A percentile compares a stretch with the other conserved stretches of the same genome.
Evolutionary conservation across 2,329 filamentous ascomycete species (phyloP).

Genomic region (Aspergillus pseudoglaucus): DNA sequence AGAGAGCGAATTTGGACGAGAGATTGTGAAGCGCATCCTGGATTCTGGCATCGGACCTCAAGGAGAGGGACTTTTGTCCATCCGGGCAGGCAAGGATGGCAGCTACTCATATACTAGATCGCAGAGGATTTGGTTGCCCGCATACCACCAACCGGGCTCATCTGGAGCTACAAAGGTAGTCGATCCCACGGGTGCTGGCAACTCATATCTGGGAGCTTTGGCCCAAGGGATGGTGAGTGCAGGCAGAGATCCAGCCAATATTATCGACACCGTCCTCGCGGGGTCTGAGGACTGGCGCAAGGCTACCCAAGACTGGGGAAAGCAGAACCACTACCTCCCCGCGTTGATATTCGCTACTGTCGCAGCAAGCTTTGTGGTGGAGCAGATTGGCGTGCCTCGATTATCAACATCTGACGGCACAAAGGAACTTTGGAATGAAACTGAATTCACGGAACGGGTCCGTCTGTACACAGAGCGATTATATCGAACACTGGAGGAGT

Average conservation of each 20-base stretch:
- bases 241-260: slow-evolving; percentile 23
- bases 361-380: slow-evolving; percentile 86
- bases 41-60: slow-evolving; percentile 31
- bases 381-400: slow-evolving; percentile 78
- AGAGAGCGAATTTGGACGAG: slow-evolving; percentile 19
- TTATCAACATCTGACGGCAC: slow-evolving; percentile 24
- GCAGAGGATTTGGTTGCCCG: slow-evolving; percentile 62
- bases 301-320: slow-evolving; percentile 40
- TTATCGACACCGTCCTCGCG: slow-evolving; percentile 30
- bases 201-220: slow-evolving; percentile 69
- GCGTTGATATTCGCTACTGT: slow-evolving; percentile 73
- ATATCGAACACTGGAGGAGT: slow-evolving; percentile 33
- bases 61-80: slow-evolving; percentile 33
- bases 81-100: slow-evolving; percentile 59
- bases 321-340: slow-evolving; percentile 47
- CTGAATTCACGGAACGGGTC: slow-evolving; percentile 39
- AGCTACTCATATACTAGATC: slow-evolving; percentile 43
- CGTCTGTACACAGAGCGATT: slow-evolving; percentile 39
- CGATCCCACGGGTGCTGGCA: slow-evolving; percentile 93
- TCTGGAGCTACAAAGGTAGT: slow-evolving; percentile 49
- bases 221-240: slow-evolving; percentile 49
- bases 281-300: slow-evolving; percentile 51
- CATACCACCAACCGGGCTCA: slow-evolving; percentile 54
- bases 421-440: slow-evolving; percentile 40
- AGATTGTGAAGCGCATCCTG: slow-evolving; percentile 31